Conservation (phyloP, 2,329 filamentous ascomycete genomes). For the Lasiodiplodia sp. region DNA sequence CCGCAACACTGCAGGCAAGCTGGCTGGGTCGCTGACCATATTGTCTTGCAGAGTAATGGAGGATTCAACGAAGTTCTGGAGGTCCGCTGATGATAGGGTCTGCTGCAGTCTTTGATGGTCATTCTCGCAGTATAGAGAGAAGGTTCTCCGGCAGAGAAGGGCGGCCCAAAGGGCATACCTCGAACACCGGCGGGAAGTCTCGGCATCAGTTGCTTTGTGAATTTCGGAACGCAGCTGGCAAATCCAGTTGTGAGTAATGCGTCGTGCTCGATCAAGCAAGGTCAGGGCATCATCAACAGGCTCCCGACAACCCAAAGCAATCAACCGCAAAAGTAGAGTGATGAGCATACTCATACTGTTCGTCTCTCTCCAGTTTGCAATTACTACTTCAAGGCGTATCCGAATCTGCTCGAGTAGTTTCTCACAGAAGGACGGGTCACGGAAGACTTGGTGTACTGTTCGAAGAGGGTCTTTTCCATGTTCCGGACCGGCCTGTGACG, state of each 20-base stretch:
- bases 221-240: constrained; percentile 55
- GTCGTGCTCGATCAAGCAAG: constrained; percentile 54
- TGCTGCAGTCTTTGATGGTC: not conserved
- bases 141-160: constrained; percentile 62
- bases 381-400: constrained; percentile 56
- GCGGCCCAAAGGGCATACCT: constrained; percentile 62
- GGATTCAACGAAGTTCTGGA: constrained; percentile 47
- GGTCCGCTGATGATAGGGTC: constrained; percentile 21
- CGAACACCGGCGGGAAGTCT: constrained; percentile 49
- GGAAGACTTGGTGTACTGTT: constrained; percentile 58
- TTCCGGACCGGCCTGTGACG: constrained; percentile 63
- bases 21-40: constrained; percentile 46
- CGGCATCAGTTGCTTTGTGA: constrained; percentile 46
- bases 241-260: constrained; percentile 60
- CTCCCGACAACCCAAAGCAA: constrained; percentile 38
- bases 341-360: constrained; percentile 66
- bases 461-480: constrained; percentile 46
- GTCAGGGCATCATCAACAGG: constrained; percentile 29
- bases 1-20: constrained; percentile 45
- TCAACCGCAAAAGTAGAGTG: constrained; percentile 56
- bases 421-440: constrained; percentile 58
- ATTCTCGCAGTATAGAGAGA: constrained; percentile 38
- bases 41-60: constrained; percentile 59
- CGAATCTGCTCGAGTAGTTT: constrained; percentile 58
- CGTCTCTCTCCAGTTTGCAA: constrained; percentile 65